phyloP scores from a whole-genome alignment of 2,329 filamentous ascomycete species.

The Arthroderma sp. region DNA sequence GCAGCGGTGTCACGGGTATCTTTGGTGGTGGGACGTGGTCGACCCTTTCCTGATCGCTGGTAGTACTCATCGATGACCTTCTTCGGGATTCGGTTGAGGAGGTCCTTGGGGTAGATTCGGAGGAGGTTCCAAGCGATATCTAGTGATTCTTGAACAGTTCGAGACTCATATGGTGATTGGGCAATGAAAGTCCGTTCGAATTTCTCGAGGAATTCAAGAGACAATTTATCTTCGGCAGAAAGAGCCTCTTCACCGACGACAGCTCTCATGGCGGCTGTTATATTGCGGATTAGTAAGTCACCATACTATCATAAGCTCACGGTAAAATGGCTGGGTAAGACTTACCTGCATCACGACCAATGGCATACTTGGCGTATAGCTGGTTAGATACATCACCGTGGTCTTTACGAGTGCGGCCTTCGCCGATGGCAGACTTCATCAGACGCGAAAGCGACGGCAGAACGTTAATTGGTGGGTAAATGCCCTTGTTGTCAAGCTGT shows the following conservation, averaged over 20 bases:
- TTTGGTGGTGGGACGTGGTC: slow-evolving; percentile 23
- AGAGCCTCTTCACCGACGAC: slow-evolving; percentile 97
- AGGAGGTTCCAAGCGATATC: slow-evolving; percentile 94
- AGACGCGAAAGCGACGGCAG: slow-evolving; percentile 94
- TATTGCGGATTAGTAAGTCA: not conserved
- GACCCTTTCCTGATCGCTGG: slow-evolving; percentile 41
- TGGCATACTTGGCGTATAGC: slow-evolving; percentile 98
- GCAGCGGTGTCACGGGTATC: slow-evolving; percentile 34
- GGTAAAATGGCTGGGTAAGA: slow-evolving; percentile 4
- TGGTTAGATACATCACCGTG: slow-evolving; percentile 99
- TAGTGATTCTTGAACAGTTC: slow-evolving; percentile 82
- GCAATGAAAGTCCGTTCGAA: slow-evolving; percentile 92
- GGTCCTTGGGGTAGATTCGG: slow-evolving; percentile 93
- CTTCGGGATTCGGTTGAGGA: slow-evolving; percentile 86
- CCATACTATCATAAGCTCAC: not conserved
- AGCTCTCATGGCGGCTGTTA: slow-evolving; percentile 82
- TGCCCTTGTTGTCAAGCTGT: slow-evolving; percentile 84
- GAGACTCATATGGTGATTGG: slow-evolving; percentile 84
- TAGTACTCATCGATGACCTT: slow-evolving; percentile 77
- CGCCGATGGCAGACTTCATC: slow-evolving; percentile 99
- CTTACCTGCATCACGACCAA: slow-evolving; percentile 74
- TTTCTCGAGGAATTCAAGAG: slow-evolving; percentile 94
- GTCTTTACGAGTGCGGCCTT: slow-evolving; percentile 91
- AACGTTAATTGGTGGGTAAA: slow-evolving; percentile 98
- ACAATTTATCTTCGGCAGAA: slow-evolving; percentile 91